Base-by-base conservation (phyloP, 163 green algal genomes). In the Scenedesmus sp. region DNA sequence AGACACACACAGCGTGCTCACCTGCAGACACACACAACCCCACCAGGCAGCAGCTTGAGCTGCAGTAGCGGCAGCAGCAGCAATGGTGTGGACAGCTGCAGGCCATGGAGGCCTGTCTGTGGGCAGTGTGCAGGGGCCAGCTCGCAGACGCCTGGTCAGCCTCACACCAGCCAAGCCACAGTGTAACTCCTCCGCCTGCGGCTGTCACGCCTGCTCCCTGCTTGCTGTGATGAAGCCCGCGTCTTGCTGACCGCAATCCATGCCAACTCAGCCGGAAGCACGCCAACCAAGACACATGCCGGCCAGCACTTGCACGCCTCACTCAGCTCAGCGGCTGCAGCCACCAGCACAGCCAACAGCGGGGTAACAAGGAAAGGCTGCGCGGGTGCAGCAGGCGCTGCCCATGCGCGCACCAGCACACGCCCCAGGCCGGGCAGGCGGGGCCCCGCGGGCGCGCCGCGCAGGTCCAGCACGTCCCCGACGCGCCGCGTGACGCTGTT, bases 1-100 rank as follows among this genome's bases (percentile, higher is more conserved):
- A 30, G 92, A 83, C 7, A 95, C 93, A 73, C 94, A 95, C 89
- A 97, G 88, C 6, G 96, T 98, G 92, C 91, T 95, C n/a, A 97
- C 93, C 94, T 97, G 94, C 43, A 93, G n/a, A n/a, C 76, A 30
- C 3, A 18, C 46, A 89, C 4, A 13, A 65, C 26, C 40, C 40
- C 7, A 24, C 5, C 35, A 51, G 37, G 9, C 73, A 51, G 72
- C 73, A 83, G 72, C 37, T 49, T 20, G 20, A 83, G 40, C 37
- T 12, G 43, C 24, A 13, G 24, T 44, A 68, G 80, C 80, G 43
- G 44, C 44, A 85, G 30, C 44, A 68, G 30, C 30, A 42, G 80
- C 79, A 24, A 16, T 20, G 12, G 42, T 24, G 43, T 20, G 13
- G 53, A 37, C 16, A 40, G 42, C 79, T 37, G 20, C 24, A 72